These are phyloP conservation scores for Teratosphaeria gauchensis DNA, from an alignment of 2,329 filamentous ascomycete species.

Conservation along the genomic window DNA sequence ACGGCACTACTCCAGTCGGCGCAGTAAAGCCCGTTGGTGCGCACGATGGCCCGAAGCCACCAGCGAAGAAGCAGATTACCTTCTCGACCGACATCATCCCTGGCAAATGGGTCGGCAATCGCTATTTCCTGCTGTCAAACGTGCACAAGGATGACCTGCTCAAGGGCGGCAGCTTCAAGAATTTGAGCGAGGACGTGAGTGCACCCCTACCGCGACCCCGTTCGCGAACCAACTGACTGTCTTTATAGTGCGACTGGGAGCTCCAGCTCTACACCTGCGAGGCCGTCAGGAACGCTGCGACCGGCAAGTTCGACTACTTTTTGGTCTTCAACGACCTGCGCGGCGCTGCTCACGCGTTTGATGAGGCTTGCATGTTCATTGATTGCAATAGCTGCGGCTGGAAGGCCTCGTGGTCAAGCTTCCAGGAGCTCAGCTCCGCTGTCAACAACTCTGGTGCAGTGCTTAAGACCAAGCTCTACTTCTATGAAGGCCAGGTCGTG, in stretches of 20 bases:
- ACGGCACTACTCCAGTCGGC: neutral
- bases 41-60: neutral
- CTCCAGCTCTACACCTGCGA: conserved; percentile 16
- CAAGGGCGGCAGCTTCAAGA: neutral
- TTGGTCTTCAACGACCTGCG: neutral
- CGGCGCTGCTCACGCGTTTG: neutral
- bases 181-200: conserved; percentile 11
- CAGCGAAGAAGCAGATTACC: neutral
- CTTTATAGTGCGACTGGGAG: conserved; percentile 10
- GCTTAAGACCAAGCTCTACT: neutral
- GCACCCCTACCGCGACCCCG: neutral
- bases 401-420: neutral
- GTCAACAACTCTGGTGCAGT: neutral
- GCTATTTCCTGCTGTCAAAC: conserved; percentile 14
- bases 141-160: conserved; percentile 1
- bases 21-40: conserved; percentile 14
- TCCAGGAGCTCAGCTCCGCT: neutral
- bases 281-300: conserved; percentile 8
- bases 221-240: conserved; percentile 8
- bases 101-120: conserved; percentile 8
- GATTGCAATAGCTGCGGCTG: neutral
- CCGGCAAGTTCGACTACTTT: conserved; percentile 4
- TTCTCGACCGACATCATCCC: conserved; percentile 19
- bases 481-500: conserved; percentile 20
- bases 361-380: neutral